These are phyloP conservation scores for Fusarium albidum DNA, from an alignment of 2,329 filamentous ascomycete species.

Conservation along the genomic window DNA sequence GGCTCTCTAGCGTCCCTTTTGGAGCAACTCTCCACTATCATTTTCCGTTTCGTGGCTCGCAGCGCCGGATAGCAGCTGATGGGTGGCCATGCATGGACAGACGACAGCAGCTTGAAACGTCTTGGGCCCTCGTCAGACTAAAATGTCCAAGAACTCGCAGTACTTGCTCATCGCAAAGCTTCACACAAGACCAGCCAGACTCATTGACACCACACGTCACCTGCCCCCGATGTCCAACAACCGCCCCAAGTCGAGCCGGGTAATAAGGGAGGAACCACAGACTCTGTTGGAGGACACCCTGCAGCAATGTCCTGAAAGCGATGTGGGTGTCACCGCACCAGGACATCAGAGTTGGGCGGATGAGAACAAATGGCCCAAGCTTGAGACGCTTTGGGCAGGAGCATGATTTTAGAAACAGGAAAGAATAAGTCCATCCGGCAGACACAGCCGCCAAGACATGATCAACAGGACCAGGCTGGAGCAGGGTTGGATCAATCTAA, in stretches of 20 bases:
- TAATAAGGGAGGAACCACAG: slow-evolving; percentile 27
- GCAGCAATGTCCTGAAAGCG: slow-evolving; percentile 24
- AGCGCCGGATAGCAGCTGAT: not conserved
- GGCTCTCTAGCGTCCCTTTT: slow-evolving; percentile 1
- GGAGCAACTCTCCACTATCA: not conserved
- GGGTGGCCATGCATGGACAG: slow-evolving; percentile 2
- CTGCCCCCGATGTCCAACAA: slow-evolving; percentile 15
- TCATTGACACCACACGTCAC: slow-evolving; percentile 17
- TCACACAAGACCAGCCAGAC: slow-evolving; percentile 10
- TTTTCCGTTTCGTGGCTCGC: too few species aligned
- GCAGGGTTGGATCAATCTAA: slow-evolving; percentile 28
- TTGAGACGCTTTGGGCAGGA: slow-evolving; percentile 10
- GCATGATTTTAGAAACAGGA: slow-evolving; percentile 18
- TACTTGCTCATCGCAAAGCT: slow-evolving; percentile 13
- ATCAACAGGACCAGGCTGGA: slow-evolving; percentile 21
- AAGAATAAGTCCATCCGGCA: slow-evolving; percentile 19
- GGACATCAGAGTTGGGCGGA: slow-evolving; percentile 9
- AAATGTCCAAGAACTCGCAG: not conserved
- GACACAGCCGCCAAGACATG: slow-evolving; percentile 25
- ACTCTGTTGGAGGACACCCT: slow-evolving; percentile 18
- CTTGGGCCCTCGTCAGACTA: slow-evolving; percentile 3
- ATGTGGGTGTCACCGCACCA: slow-evolving; percentile 14
- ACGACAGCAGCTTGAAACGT: not conserved
- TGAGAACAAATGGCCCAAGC: slow-evolving; percentile 35
- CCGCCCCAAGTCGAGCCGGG: slow-evolving; percentile 9